Evolutionary conservation across 2,329 filamentous ascomycete genomes (phyloP).

Genomic region (Talaromyces funiculosus): DNA sequence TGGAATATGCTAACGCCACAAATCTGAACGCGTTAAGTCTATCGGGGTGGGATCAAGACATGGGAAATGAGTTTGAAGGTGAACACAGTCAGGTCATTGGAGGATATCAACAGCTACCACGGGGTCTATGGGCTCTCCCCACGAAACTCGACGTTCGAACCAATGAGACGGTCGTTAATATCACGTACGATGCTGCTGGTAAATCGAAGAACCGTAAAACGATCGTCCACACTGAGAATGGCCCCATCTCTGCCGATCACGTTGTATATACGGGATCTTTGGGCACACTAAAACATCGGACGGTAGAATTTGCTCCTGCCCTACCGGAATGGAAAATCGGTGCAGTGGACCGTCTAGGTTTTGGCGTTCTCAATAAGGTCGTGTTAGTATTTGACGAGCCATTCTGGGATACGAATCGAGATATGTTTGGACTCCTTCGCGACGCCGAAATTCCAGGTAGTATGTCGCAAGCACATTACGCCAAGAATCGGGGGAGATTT

Average conservation of each 20-base stretch:
- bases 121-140: conserved; percentile 74
- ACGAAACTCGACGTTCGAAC: conserved; percentile 70
- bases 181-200: conserved; percentile 55
- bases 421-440: conserved; percentile 90
- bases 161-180: conserved; percentile 64
- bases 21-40: conserved; percentile 84
- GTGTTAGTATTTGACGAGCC: conserved; percentile 80
- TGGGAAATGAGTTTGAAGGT: conserved; percentile 95
- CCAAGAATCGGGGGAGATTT: conserved; percentile 75
- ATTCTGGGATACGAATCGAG: conserved; percentile 84
- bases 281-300: conserved; percentile 78
- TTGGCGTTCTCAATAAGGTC: conserved; percentile 92
- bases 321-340: conserved; percentile 81
- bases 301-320: conserved; percentile 78
- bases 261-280: conserved; percentile 88
- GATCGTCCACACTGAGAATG: conserved; percentile 69
- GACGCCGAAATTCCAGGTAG: conserved; percentile 65
- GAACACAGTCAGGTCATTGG: conserved; percentile 89
- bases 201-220: conserved; percentile 43
- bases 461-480: conserved; percentile 73
- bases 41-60: conserved; percentile 91
- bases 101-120: conserved; percentile 89
- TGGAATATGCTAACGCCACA: conserved; percentile 94
- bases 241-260: conserved; percentile 74
- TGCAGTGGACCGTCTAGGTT: conserved; percentile 78